Conservation (phyloP, 306 rosid genomes). For the Potentilla sterilis region DNA sequence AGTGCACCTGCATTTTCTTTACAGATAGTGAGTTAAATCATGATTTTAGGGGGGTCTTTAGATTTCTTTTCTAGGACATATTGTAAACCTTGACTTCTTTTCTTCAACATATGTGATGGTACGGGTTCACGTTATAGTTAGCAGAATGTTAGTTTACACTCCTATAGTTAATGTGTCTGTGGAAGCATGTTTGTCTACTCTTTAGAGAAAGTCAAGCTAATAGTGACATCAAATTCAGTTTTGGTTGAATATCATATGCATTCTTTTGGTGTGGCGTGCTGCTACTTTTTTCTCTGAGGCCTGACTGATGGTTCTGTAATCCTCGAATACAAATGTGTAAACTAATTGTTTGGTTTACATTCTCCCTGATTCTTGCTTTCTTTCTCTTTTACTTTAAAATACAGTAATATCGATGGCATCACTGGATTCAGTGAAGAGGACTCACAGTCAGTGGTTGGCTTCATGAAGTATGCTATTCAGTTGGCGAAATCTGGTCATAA, state of each 20-base stretch:
- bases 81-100: neutral
- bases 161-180: neutral
- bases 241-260: neutral
- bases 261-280: neutral
- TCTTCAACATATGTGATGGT: neutral
- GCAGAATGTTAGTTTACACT: neutral
- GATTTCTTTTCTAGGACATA: neutral
- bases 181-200: neutral
- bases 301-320: neutral
- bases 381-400: slow-evolving; percentile 13
- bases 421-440: slow-evolving; percentile 74
- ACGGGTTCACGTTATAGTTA: neutral
- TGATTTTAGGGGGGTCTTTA: neutral
- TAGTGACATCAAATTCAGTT: neutral
- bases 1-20: neutral
- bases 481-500: slow-evolving; percentile 52
- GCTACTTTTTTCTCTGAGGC: neutral
- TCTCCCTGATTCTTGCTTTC: neutral
- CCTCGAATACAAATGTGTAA: neutral
- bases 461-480: slow-evolving; percentile 64
- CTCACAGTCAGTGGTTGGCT: slow-evolving; percentile 49
- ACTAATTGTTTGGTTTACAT: neutral
- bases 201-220: neutral
- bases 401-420: slow-evolving; percentile 82
- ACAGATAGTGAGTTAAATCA: neutral